Base-by-base conservation (phyloP, 345 rosid species). In the Iberis pinnata region DNA sequence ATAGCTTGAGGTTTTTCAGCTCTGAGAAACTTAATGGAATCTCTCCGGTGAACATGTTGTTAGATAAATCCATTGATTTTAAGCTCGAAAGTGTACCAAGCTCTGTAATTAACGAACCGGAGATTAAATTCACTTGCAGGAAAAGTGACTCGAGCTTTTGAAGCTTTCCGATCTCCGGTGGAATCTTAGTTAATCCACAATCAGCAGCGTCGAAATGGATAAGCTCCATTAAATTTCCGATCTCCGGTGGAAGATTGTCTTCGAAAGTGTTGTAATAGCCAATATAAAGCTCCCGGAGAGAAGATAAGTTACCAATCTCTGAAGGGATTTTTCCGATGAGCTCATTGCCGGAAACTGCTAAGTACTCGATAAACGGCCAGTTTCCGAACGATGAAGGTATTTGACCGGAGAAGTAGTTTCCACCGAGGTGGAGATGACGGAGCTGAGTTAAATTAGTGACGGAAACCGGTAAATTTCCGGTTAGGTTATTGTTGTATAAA, bases 401-500 rank as follows among this genome's bases (percentile, higher is more conserved):
- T 57, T 19, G 54, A 12, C 95, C 96, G 26, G 56, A 8, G 70
- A 87, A 90, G 45, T 65, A 90, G 85, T 84, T 90, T 0, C 96
- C 96, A 2, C 98, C 96, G 37, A 86, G 84, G 49, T 90, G 96
- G 4, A 90, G 69, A 53, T 87, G 92, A 0, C 78, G 82, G 58
- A 90, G 80, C 61, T 71, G 79, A 12, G 82, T 72, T 47, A 88
- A 65, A 27, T 76, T 76, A 12, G 84, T 68, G 56, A 80, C 93
- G 56, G 80, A 68, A 16, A 78, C 20, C 12, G 95, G 98, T 12
- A 92, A 67, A 37, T 63, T 73, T 3, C 90, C 95, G 17, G 95
- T 83, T 73, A 92, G 50, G 53, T 92, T 92, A 75, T 92, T 92
- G 73, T 92, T 92, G 63, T 92, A 92, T 26, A 92, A 68, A 74